Conservation (phyloP, 768 basidiomycete species). For the Kwoniella sp. region DNA sequence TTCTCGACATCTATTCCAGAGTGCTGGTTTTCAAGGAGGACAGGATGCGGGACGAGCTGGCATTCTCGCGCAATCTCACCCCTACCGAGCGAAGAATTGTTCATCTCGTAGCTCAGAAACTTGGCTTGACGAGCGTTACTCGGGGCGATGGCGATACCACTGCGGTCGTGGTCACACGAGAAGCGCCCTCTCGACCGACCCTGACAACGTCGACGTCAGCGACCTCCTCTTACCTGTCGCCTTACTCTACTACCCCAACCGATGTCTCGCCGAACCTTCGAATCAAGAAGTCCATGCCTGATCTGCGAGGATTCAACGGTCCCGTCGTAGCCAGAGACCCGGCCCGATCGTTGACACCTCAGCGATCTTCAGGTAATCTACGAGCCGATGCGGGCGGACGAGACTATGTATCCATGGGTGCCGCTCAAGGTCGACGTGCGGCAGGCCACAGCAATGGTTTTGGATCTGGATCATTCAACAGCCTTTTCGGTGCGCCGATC, state of each 20-base stretch:
- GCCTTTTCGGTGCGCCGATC: slow-evolving; percentile 41
- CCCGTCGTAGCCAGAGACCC: slow-evolving; percentile 55
- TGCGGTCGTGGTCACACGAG: slow-evolving; percentile 90
- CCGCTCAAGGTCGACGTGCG: slow-evolving; percentile 34
- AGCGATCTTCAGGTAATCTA: slow-evolving; percentile 56
- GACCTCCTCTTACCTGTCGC: slow-evolving; percentile 47
- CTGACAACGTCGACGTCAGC: slow-evolving; percentile 50
- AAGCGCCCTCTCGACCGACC: slow-evolving; percentile 60
- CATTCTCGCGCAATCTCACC: slow-evolving; percentile 83
- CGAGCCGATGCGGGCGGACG: slow-evolving; percentile 26
- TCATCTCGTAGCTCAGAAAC: slow-evolving; percentile 92
- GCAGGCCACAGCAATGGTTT: slow-evolving; percentile 27
- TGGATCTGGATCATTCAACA: slow-evolving; percentile 38
- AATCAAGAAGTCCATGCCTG: slow-evolving; percentile 98
- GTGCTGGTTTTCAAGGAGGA: slow-evolving; percentile 97
- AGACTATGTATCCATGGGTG: slow-evolving; percentile 48
- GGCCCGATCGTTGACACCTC: slow-evolving; percentile 46
- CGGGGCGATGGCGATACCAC: slow-evolving; percentile 83
- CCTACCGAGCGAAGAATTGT: slow-evolving; percentile 88
- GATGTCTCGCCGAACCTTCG: slow-evolving; percentile 66
- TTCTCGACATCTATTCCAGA: slow-evolving; percentile 94
- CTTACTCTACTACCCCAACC: slow-evolving; percentile 48
- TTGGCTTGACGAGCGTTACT: slow-evolving; percentile 90
- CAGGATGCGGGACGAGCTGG: slow-evolving; percentile 93
- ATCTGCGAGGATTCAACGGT: slow-evolving; percentile 64